These are phyloP conservation scores for Colletotrichum phormii DNA, from an alignment of 2,329 filamentous ascomycete genomes.

Conservation along the genomic window DNA sequence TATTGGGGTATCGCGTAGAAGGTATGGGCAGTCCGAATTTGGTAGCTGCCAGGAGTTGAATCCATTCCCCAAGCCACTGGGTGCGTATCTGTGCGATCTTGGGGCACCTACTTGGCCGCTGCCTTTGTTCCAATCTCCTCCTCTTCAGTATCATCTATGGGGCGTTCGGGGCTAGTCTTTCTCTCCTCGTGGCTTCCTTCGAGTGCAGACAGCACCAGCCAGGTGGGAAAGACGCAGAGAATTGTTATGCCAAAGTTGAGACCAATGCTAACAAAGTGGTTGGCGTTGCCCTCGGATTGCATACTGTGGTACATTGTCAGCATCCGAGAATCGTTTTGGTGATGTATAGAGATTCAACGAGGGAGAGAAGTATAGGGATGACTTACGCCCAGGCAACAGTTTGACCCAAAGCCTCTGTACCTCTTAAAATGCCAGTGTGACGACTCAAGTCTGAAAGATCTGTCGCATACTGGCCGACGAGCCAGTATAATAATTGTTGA, in stretches of 20 bases:
- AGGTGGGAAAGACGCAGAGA: conserved; percentile 9
- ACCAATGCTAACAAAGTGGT: conserved; percentile 23
- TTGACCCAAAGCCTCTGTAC: conserved; percentile 15
- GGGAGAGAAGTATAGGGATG: not conserved
- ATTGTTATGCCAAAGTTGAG: conserved; percentile 21
- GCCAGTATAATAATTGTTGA: conserved; percentile 22
- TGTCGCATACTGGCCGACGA: conserved; percentile 22
- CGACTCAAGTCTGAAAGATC: conserved; percentile 21
- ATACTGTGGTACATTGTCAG: not conserved
- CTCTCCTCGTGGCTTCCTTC: conserved; percentile 11
- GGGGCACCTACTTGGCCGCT: not conserved
- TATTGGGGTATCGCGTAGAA: not conserved
- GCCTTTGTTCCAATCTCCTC: not conserved
- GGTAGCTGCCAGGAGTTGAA: not conserved
- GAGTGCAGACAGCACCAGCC: conserved; percentile 13
- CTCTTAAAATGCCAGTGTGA: conserved; percentile 20
- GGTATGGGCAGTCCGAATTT: not conserved
- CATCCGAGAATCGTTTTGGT: not conserved
- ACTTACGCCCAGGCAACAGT: conserved; percentile 25
- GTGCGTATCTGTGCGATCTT: not conserved
- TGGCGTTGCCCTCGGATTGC: conserved; percentile 26
- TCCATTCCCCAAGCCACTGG: not conserved
- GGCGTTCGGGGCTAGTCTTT: not conserved
- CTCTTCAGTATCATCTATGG: not conserved
- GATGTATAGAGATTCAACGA: not conserved